Evolutionary conservation across 805 yeast species (phyloP).

Genomic region (Myxozyma vanderwaltii): DNA sequence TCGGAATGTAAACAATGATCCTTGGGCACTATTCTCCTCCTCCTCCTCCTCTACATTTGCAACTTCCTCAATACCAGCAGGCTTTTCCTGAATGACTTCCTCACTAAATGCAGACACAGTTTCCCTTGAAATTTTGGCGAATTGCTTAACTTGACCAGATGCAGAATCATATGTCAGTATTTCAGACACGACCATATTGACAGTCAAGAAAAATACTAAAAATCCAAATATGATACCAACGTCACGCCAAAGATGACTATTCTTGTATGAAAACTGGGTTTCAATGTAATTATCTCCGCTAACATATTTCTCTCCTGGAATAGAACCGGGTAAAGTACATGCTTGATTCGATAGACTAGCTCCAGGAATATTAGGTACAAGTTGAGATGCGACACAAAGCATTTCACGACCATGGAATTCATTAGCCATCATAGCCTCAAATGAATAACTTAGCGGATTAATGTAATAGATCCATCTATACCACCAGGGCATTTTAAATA

Average conservation of each 20-base stretch:
- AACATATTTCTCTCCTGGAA: constrained; percentile 55
- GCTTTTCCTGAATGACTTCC: not conserved
- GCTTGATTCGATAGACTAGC: constrained; percentile 39
- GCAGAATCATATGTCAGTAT: constrained; percentile 47
- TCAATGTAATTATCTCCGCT: constrained; percentile 61
- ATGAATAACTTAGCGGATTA: constrained; percentile 59
- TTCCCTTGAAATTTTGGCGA: constrained; percentile 3
- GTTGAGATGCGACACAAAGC: constrained; percentile 49
- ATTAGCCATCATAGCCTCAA: constrained; percentile 64
- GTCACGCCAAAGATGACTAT: constrained; percentile 60
- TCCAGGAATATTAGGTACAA: constrained; percentile 59
- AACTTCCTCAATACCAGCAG: not conserved
- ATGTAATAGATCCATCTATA: constrained; percentile 65
- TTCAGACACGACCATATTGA: constrained; percentile 43
- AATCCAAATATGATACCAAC: constrained; percentile 63
- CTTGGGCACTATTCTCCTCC: not conserved
- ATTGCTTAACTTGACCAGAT: constrained; percentile 46
- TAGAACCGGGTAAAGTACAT: constrained; percentile 65
- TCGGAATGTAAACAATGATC: constrained; percentile 21
- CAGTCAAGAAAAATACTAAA: constrained; percentile 52
- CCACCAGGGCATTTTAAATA: constrained; percentile 66
- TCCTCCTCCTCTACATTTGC: not conserved
- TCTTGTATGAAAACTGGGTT: constrained; percentile 52
- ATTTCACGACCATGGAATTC: constrained; percentile 64
- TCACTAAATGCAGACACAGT: not conserved